Conservation (phyloP, 345 rosid species). For the Eucalyptus marginata region DNA sequence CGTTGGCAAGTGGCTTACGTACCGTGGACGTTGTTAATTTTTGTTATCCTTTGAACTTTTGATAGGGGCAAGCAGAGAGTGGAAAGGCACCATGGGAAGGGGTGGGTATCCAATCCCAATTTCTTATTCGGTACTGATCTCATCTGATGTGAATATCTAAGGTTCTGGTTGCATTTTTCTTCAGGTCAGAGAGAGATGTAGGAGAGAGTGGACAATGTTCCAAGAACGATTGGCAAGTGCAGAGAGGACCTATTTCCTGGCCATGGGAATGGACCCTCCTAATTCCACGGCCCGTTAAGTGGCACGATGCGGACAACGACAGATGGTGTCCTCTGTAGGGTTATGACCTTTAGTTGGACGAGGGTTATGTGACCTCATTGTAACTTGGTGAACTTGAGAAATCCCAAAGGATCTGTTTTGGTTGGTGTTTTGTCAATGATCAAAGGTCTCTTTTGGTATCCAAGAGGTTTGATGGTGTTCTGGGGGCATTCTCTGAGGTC, state of each 20-base stretch:
- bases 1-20: neutral
- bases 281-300: constrained; percentile 6
- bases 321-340: neutral
- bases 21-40: neutral
- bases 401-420: neutral
- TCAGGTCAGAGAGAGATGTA: constrained; percentile 85
- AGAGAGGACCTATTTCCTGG: constrained; percentile 45
- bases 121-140: neutral
- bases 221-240: constrained; percentile 49
- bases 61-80: constrained; percentile 27
- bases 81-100: constrained; percentile 63
- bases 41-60: neutral
- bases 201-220: constrained; percentile 75
- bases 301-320: neutral
- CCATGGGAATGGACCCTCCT: constrained; percentile 12
- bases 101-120: constrained; percentile 14
- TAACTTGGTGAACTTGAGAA: neutral
- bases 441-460: neutral
- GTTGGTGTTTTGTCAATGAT: neutral
- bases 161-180: neutral
- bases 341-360: neutral
- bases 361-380: neutral
- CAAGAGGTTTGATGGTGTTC: neutral
- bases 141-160: neutral
- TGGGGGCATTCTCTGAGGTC: neutral